These are phyloP conservation scores for Colletotrichum sp. DNA, from an alignment of 2,329 filamentous ascomycete species.

Conservation along the genomic window DNA sequence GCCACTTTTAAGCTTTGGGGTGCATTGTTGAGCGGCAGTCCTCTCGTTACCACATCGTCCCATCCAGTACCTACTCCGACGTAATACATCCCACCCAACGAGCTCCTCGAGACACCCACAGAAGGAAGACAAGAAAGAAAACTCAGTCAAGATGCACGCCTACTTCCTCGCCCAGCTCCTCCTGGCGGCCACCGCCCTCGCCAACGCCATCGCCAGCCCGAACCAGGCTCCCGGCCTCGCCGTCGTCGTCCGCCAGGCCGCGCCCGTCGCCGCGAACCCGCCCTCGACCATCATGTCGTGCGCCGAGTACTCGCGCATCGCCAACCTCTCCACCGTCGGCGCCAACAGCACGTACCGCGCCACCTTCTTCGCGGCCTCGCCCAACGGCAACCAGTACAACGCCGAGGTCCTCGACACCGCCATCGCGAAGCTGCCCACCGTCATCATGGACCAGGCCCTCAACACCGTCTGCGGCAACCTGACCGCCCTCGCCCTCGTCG, in stretches of 20 bases:
- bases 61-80: background rate
- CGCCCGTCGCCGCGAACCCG: background rate
- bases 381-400: conserved; percentile 41
- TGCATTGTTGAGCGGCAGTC: background rate
- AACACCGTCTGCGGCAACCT: conserved; percentile 51
- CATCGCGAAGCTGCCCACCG: conserved; percentile 35
- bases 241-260: conserved; percentile 19
- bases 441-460: conserved; percentile 43
- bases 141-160: conserved; percentile 1
- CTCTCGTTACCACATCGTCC: background rate
- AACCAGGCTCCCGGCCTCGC: background rate
- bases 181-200: conserved; percentile 9
- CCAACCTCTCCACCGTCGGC: conserved; percentile 52
- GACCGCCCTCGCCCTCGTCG: conserved; percentile 45
- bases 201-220: background rate
- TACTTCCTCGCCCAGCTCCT: conserved; percentile 15
- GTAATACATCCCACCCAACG: background rate
- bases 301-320: conserved; percentile 46
- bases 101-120: background rate
- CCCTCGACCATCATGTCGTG: conserved; percentile 28
- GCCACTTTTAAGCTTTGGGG: conserved; percentile 13
- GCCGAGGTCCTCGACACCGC: conserved; percentile 46
- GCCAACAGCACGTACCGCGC: conserved; percentile 49
- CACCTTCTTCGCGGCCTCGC: conserved; percentile 47
- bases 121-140: background rate